These are phyloP conservation scores for Populus davidiana DNA, from an alignment of 345 rosid species.

Conservation along the genomic window DNA sequence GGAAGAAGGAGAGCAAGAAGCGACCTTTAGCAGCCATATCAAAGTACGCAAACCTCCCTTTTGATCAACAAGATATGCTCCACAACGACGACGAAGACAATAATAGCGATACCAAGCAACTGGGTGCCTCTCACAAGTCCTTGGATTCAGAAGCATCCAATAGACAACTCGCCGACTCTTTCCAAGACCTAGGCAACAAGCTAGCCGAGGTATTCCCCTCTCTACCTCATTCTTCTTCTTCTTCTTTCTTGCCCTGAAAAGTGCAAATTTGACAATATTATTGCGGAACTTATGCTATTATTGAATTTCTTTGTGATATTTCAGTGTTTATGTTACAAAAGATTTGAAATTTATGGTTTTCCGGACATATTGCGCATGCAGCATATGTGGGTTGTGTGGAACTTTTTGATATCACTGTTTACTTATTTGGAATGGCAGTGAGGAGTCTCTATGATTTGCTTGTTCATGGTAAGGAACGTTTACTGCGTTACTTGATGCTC, in stretches of 20 bases:
- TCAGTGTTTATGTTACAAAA: not conserved
- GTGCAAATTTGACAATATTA: not conserved
- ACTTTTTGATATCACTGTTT: not conserved
- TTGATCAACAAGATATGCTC: constrained; percentile 35
- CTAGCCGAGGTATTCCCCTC: constrained; percentile 60
- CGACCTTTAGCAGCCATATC: constrained; percentile 50
- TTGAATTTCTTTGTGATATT: no score
- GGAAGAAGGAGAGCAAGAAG: constrained; percentile 60
- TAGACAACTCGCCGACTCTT: constrained; percentile 44
- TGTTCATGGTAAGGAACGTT: not conserved
- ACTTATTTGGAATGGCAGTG: not conserved
- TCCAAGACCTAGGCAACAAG: constrained; percentile 65
- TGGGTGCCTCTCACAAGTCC: constrained; percentile 3
- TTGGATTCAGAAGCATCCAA: constrained; percentile 22
- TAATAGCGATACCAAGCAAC: not conserved
- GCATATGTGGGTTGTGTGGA: not conserved
- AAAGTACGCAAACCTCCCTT: constrained; percentile 54
- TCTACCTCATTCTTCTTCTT: not conserved
- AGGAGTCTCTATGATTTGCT: not conserved
- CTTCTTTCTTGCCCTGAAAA: not conserved
- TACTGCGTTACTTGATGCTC: not conserved
- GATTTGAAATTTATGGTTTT: not conserved
- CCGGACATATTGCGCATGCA: not conserved
- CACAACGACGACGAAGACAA: not conserved
- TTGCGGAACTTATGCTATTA: not conserved